These are phyloP conservation scores for Leccinum fallax DNA, from an alignment of 1,284 basidiomycete species.

Conservation along the genomic window DNA sequence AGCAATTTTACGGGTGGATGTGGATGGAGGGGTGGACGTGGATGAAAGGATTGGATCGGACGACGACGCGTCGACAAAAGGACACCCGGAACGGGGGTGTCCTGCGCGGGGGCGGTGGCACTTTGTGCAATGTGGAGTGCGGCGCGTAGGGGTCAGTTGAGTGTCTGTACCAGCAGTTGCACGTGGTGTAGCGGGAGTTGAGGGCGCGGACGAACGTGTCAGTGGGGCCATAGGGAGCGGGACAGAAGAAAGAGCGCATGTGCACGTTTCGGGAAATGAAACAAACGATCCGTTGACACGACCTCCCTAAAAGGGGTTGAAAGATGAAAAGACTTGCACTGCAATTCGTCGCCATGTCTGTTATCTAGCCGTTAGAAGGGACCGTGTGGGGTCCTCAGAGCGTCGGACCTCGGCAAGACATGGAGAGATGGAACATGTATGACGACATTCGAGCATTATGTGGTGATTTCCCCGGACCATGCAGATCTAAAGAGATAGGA, in stretches of 20 bases:
- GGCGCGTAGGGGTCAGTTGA: slow-evolving; percentile 35
- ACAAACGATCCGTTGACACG: neutral
- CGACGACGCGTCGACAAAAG: slow-evolving; percentile 33
- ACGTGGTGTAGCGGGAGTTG: slow-evolving; percentile 29
- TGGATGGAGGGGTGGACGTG: slow-evolving; percentile 21
- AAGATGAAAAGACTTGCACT: neutral
- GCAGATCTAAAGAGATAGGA: neutral
- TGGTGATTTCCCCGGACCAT: neutral
- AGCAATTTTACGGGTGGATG: slow-evolving; percentile 4
- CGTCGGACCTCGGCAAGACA: neutral
- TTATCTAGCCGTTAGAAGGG: neutral
- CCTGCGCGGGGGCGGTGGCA: slow-evolving; percentile 55
- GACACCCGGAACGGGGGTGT: slow-evolving; percentile 61
- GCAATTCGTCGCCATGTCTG: neutral
- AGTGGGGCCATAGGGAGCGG: slow-evolving; percentile 22
- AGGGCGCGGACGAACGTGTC: slow-evolving; percentile 34
- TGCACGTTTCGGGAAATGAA: neutral
- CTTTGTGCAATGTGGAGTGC: slow-evolving; percentile 51
- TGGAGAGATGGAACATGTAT: neutral
- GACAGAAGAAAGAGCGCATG: neutral
- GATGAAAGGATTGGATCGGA: slow-evolving; percentile 27
- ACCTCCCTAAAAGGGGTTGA: neutral
- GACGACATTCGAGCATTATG: neutral
- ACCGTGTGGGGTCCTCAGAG: neutral
- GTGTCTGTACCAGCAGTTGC: slow-evolving; percentile 8